Evolutionary conservation across 352 stramenopile genomes (phyloP).

Genomic region (Thraustochytrium aureum): DNA sequence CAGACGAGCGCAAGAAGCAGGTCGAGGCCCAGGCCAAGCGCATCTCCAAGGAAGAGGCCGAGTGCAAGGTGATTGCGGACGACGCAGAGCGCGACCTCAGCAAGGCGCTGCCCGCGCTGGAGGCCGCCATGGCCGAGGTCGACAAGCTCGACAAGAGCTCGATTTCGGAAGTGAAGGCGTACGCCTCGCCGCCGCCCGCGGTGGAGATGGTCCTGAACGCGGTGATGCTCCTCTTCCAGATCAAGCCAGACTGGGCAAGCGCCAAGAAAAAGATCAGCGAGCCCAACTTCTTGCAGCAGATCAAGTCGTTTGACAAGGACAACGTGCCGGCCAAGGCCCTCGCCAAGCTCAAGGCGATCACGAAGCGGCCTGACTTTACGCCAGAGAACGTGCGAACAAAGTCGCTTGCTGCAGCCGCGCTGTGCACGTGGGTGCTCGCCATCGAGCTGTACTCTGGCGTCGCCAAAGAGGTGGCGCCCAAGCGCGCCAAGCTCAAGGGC

Average conservation of each 20-base stretch:
- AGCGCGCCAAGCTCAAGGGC: constrained; percentile 79
- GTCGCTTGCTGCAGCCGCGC: constrained; percentile 74
- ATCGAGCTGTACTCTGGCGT: constrained; percentile 87
- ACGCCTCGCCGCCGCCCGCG: constrained; percentile 81
- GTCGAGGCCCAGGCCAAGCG: constrained; percentile 88
- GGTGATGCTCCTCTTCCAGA: constrained; percentile 95
- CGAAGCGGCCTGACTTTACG: constrained; percentile 75
- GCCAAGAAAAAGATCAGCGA: constrained; percentile 93
- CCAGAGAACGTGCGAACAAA: constrained; percentile 66
- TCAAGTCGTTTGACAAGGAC: constrained; percentile 96
- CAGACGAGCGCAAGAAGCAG: constrained; percentile 86
- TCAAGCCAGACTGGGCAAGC: constrained; percentile 84
- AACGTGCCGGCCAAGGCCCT: constrained; percentile 88
- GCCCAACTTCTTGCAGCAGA: constrained; percentile 85
- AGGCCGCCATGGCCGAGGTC: constrained; percentile 87
- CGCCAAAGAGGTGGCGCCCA: constrained; percentile 72
- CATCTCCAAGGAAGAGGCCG: constrained; percentile 81
- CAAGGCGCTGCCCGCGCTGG: constrained; percentile 84
- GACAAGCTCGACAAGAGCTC: constrained; percentile 93
- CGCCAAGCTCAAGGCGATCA: constrained; percentile 92
- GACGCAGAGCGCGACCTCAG: constrained; percentile 90
- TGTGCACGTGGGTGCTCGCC: constrained; percentile 85
- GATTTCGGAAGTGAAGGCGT: constrained; percentile 94
- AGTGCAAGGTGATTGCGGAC: constrained; percentile 90
- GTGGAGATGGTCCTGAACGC: constrained; percentile 90